phyloP scores from a whole-genome alignment of 306 rosid species.

The Corylus heterophylla region DNA sequence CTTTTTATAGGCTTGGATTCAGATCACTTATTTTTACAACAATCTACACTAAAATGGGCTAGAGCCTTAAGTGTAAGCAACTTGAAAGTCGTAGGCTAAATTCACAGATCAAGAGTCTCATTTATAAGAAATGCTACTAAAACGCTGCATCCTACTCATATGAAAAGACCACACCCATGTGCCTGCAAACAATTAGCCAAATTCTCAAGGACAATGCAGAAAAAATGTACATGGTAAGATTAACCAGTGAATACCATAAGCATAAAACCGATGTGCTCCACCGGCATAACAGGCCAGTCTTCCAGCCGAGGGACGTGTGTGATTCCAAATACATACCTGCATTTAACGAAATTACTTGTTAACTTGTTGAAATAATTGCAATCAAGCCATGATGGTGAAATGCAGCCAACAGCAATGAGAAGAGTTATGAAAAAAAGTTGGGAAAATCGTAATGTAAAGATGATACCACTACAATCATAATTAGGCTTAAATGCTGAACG shows the following conservation, averaged over 20 bases:
- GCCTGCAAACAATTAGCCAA: background rate
- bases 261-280: slow-evolving; percentile 76
- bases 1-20: background rate
- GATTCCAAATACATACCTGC: slow-evolving; percentile 85
- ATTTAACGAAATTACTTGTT: slow-evolving; percentile 17
- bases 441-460: background rate
- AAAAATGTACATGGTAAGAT: background rate
- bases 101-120: background rate
- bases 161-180: background rate
- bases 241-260: slow-evolving; percentile 51
- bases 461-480: background rate
- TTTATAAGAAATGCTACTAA: background rate
- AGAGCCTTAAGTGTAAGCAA: background rate
- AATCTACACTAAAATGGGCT: background rate
- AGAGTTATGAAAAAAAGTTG: background rate
- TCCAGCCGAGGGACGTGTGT: slow-evolving; percentile 79
- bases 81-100: background rate
- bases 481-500: background rate
- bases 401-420: slow-evolving; percentile 2
- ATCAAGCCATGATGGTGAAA: background rate
- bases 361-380: slow-evolving; percentile 9
- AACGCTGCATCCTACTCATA: background rate
- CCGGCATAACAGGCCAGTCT: slow-evolving; percentile 98
- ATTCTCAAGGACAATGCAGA: background rate
- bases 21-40: background rate